Evolutionary conservation across 371 early-diverging fungal genomes (phyloP), one percentile per base, ranked within the genome.

Genomic region (Apophysomyces trapeziformis): DNA sequence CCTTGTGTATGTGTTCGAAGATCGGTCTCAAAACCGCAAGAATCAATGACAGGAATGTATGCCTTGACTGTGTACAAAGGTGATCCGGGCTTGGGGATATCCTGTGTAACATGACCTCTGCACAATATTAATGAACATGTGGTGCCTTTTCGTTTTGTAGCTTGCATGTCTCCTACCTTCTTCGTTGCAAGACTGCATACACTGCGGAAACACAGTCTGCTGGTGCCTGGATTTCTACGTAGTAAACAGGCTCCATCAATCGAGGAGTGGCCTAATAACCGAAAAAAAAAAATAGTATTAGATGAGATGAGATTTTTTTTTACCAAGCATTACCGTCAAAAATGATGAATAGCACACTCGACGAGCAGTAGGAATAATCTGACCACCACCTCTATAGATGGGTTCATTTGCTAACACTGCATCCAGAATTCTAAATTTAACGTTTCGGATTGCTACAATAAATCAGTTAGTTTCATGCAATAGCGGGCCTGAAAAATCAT

Each of bases 361-460:
- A 83, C 99, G 96, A 84, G 92, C 89, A 60, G 99, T 98, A 58
- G 99, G 97, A 76, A 98, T 96, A 73, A 99, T 91, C 85, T 99
- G 99, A 78, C 98, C 98, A 32, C 95, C 93, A 46, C 96, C 96
- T 38, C 98, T 89, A 74, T 91, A 93, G 46, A 97, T 93, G 12
- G 96, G 92, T 47, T 96, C 93, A 21, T 85, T 77, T 6, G 98
- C 95, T 58, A 99, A 74, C 18, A 87, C 85, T 11, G 96, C 94
- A 68, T 91, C 93, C 58, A 97, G 76, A 44, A 99, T 92, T 62
- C 92, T 88, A 83, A 98, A 96, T 71, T 96, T 95, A 57, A 96
- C 94, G 74, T 92, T 91, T 45, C 98, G 90, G 69, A 99, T 95
- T 9, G 96, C 93, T 92, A 70, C 38, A 39, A 64, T 37, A 37